Conservation (phyloP, 306 rosid genomes). For the Myrica gale region DNA sequence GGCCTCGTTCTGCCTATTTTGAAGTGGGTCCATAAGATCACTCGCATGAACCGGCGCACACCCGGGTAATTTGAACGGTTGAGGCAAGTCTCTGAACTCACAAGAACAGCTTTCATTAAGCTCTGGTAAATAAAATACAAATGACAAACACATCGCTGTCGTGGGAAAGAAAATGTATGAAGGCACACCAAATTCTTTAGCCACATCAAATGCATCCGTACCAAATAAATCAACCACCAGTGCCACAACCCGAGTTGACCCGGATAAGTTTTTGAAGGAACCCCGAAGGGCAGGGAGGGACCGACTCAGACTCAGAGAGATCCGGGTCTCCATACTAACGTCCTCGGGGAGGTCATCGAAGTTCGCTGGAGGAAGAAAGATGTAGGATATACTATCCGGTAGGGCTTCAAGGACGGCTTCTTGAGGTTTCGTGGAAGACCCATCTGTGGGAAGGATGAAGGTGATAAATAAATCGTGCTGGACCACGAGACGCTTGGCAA, state of each 20-base stretch:
- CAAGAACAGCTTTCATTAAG: constrained; percentile 28
- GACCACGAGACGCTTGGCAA: constrained; percentile 51
- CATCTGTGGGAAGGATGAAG: constrained; percentile 54
- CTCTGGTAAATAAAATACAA: constrained; percentile 17
- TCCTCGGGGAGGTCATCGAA: constrained; percentile 26
- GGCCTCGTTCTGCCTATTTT: constrained; percentile 19
- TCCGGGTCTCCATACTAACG: constrained; percentile 19
- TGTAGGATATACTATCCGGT: constrained; percentile 28
- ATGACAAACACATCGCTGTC: constrained; percentile 26
- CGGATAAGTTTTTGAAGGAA: background rate
- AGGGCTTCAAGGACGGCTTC: constrained; percentile 41
- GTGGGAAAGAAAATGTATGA: constrained; percentile 40
- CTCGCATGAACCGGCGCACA: constrained; percentile 28
- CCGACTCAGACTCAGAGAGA: constrained; percentile 32
- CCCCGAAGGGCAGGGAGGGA: constrained; percentile 37
- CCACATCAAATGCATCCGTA: constrained; percentile 26
- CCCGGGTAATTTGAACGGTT: constrained; percentile 32
- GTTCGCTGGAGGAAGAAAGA: constrained; percentile 30
- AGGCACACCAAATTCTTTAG: constrained; percentile 25
- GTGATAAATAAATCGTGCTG: constrained; percentile 23
- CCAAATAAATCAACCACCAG: constrained; percentile 31
- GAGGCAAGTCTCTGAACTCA: constrained; percentile 31
- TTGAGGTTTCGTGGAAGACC: constrained; percentile 55
- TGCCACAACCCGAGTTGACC: background rate
- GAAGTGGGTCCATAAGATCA: constrained; percentile 36